A percentile compares a stretch with the other conserved stretches of the same genome.
phyloP scores from a whole-genome alignment of 371 early-diverging fungal species.

The Modicella reniformis region DNA sequence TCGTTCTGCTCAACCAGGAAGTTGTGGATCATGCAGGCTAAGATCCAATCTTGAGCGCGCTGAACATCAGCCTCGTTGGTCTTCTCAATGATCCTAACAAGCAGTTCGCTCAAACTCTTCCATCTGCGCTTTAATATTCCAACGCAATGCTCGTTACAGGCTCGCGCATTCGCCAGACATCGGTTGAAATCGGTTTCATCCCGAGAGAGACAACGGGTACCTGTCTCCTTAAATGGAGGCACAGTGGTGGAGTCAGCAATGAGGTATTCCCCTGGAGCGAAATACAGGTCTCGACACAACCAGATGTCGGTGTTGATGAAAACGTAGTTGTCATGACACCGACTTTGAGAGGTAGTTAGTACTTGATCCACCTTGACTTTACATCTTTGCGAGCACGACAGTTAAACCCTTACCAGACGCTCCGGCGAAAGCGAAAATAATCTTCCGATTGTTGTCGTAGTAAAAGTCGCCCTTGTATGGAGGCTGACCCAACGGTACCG shows the following conservation, averaged over 20 bases:
- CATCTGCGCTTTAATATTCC: slow-evolving; percentile 18
- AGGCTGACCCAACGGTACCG: slow-evolving; percentile 7
- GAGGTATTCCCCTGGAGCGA: slow-evolving; percentile 11
- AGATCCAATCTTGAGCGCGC: not conserved
- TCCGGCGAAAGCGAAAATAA: not conserved
- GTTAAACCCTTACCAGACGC: slow-evolving; percentile 5
- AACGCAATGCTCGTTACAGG: slow-evolving; percentile 20
- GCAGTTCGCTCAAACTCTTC: not conserved
- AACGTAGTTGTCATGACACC: slow-evolving; percentile 3
- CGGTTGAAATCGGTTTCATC: slow-evolving; percentile 19
- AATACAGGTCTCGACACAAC: not conserved
- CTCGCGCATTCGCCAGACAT: slow-evolving; percentile 11
- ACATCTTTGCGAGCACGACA: not conserved
- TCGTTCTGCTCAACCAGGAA: slow-evolving; percentile 11
- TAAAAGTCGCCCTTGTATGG: slow-evolving; percentile 8
- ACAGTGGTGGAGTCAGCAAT: slow-evolving; percentile 17
- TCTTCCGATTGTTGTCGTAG: slow-evolving; percentile 5
- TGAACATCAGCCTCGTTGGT: not conserved
- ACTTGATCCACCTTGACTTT: not conserved
- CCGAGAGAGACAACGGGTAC: not conserved
- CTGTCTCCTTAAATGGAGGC: not conserved
- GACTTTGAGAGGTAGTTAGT: not conserved
- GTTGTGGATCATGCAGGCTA: slow-evolving; percentile 6
- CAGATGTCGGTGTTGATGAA: slow-evolving; percentile 11
- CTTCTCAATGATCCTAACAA: not conserved